Percentiles rank a stretch among this genome's conserved stretches.
Evolutionary conservation across 2,329 filamentous ascomycete species (phyloP).

Genomic region (Corynespora cassiicola): DNA sequence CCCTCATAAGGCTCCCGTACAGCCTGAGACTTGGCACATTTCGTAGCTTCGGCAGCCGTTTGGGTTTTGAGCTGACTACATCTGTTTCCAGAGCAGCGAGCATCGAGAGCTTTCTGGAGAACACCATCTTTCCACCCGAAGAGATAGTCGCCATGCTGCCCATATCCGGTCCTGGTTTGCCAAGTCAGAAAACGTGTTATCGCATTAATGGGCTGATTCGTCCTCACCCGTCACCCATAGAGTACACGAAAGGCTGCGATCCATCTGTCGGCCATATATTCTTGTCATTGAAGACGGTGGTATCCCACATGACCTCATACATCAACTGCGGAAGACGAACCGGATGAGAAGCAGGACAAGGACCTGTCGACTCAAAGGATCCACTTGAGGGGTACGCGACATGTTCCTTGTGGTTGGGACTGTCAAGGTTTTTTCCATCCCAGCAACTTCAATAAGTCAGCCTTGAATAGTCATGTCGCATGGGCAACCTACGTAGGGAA

Average conservation of each 20-base stretch:
- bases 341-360: slow-evolving; percentile 50
- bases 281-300: slow-evolving; percentile 31
- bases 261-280: slow-evolving; percentile 29
- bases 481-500: slow-evolving; percentile 49
- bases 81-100: slow-evolving; percentile 36
- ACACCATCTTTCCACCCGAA: slow-evolving; percentile 57
- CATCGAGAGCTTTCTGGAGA: slow-evolving; percentile 51
- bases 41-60: slow-evolving; percentile 15
- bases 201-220: background rate
- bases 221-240: slow-evolving; percentile 46
- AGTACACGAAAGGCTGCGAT: slow-evolving; percentile 33
- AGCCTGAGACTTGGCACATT: slow-evolving; percentile 23
- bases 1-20: slow-evolving; percentile 27
- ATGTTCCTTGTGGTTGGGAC: slow-evolving; percentile 62
- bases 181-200: background rate
- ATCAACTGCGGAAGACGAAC: slow-evolving; percentile 55
- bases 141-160: slow-evolving; percentile 31
- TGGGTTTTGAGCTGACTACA: slow-evolving; percentile 43
- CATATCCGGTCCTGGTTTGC: slow-evolving; percentile 28
- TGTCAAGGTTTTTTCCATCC: slow-evolving; percentile 58
- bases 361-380: slow-evolving; percentile 26
- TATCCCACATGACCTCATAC: slow-evolving; percentile 57
- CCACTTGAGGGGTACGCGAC: slow-evolving; percentile 40
- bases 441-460: too few relatives aligned
- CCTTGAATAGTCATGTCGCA: background rate